Base-by-base conservation (phyloP, 768 basidiomycete genomes). In the Lactifluus piperatus region DNA sequence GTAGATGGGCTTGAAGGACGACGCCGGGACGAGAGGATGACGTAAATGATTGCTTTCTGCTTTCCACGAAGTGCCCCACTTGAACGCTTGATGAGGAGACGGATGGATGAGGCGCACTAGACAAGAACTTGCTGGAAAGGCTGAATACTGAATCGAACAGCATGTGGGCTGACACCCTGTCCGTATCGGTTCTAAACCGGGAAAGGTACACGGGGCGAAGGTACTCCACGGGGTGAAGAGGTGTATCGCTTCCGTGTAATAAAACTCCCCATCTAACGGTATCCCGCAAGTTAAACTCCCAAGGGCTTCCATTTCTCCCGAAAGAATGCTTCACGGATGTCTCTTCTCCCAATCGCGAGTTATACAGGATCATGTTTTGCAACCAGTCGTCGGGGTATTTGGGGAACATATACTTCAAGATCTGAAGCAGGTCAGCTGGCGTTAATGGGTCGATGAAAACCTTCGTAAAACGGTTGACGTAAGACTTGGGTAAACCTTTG, bases 251-350 rank as follows among this genome's bases (percentile, higher is more conserved):
- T 56, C 54, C 70, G 39, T 68, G 69, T 34, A 84, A 67, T 39
- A 87, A 79, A 0, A 77, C 76, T 34, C 86, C 83, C 94, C 97
- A 97, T 46, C 97, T 83, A 58, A 92, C 81, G 57, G 97, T 78
- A 71, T 99, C 95, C 14, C 95, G 88, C 30, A 99, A 77, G 69
- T 99, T 99, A 76, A 98, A 97, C 69, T 99, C 95, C 95, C 95
- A 99, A 5, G 95, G 97, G 56, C 82, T 78, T 9, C 94, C 94
- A 54, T 87, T 82, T 37, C 81, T 77, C 2, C 81, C 94, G 69
- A 97, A 92, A 2, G 77, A 63, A 20, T 82, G 80, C 52, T 80
- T 79, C 22, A 81, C 64, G 63, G 81, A 81, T 9, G 88, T 82
- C 66, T 85, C 82, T 8, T 83, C 76, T 51, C 85, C 84, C 47